Conservation (phyloP, 352 stramenopile species). For the Pythium chondricola region DNA sequence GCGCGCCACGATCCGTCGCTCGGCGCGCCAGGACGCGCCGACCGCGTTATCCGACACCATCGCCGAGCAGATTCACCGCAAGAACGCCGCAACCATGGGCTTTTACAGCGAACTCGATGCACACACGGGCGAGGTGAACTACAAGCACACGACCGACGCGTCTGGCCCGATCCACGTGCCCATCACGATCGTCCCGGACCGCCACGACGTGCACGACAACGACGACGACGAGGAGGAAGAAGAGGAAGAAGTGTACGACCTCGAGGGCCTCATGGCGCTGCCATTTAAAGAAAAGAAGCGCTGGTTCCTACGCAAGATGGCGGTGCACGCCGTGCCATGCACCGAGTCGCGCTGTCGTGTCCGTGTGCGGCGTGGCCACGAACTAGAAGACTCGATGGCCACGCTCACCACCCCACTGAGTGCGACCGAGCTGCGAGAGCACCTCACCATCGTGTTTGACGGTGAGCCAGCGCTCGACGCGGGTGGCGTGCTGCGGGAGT, state of each 20-base stretch:
- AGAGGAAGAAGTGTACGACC: conserved; percentile 15
- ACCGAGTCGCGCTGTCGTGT: conserved; percentile 59
- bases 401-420: conserved; percentile 31
- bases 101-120: conserved; percentile 30
- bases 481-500: conserved; percentile 57
- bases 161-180: neutral
- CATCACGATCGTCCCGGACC: conserved; percentile 11
- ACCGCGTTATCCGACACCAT: conserved; percentile 21
- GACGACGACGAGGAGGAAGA: neutral
- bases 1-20: neutral
- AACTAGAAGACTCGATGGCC: conserved; percentile 64
- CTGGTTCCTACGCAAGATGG: conserved; percentile 68
- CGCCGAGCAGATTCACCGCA: conserved; percentile 33
- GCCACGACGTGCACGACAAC: neutral
- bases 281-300: conserved; percentile 35
- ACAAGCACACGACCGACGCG: conserved; percentile 20
- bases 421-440: conserved; percentile 34
- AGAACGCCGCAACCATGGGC: conserved; percentile 29
- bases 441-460: conserved; percentile 70
- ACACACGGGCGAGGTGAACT: conserved; percentile 17
- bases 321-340: conserved; percentile 44
- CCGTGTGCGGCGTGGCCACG: conserved; percentile 37
- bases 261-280: conserved; percentile 36
- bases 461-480: conserved; percentile 62
- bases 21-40: neutral